Evolutionary conservation across 2,329 filamentous ascomycete genomes (phyloP).

Genomic region (Neoascochyta sp.): DNA sequence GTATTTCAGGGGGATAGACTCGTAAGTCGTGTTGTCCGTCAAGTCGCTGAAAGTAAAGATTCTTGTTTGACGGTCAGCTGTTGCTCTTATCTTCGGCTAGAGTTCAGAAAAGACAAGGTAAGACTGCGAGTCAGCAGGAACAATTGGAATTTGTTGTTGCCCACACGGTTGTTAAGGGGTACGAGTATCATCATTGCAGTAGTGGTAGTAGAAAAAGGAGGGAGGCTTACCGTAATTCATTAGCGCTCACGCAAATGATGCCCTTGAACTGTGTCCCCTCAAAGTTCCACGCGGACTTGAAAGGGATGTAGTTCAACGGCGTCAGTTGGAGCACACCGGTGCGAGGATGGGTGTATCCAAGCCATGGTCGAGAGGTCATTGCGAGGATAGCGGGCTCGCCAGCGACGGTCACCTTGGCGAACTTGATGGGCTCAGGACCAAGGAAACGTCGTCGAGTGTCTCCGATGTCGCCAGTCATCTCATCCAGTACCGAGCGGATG

Average conservation of each 20-base stretch:
- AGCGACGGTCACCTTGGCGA: conserved; percentile 88
- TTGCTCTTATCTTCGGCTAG: conserved; percentile 2
- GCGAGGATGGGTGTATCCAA: conserved; percentile 86
- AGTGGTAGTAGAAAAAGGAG: conserved; percentile 27
- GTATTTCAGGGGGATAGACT: conserved; percentile 80
- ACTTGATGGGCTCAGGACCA: conserved; percentile 81
- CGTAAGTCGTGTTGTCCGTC: conserved; percentile 79
- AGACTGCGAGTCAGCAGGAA: conserved; percentile 76
- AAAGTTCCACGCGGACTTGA: conserved; percentile 96
- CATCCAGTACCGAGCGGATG: conserved; percentile 88
- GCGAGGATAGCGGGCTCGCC: conserved; percentile 81
- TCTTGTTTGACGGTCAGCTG: conserved; percentile 42
- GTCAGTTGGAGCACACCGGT: conserved; percentile 88
- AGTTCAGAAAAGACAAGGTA: background rate
- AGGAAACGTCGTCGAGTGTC: conserved; percentile 94
- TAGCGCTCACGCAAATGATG: conserved; percentile 88
- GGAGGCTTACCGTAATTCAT: conserved; percentile 71
- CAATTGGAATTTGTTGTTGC: conserved; percentile 70
- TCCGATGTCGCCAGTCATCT: conserved; percentile 90
- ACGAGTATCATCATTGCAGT: conserved; percentile 63
- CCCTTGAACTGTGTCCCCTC: conserved; percentile 93
- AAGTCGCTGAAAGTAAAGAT: conserved; percentile 91
- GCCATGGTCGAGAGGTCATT: conserved; percentile 89
- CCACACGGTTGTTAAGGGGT: conserved; percentile 45
- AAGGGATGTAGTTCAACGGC: conserved; percentile 78